Evolutionary conservation across 2,329 filamentous ascomycete genomes (phyloP), one percentile per base, ranked within the genome.

Genomic region (Fusarium vanettenii): DNA sequence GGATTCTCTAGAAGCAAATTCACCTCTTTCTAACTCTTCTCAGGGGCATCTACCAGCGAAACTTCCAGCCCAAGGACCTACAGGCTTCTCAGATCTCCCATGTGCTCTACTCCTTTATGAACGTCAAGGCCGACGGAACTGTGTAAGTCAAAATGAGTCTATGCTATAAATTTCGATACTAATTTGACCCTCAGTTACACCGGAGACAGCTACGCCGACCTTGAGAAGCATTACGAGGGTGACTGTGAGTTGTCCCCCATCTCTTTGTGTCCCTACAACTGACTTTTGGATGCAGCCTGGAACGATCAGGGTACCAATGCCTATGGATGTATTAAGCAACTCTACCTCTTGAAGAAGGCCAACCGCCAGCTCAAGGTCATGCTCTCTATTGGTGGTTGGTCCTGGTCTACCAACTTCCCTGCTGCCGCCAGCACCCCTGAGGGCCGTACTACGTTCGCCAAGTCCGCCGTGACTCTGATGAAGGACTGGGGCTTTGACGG

Each of bases 101-200:
- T 77, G 86, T 97, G 2, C 87, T 97, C 3, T 97, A 90, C 79
- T 89, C 95, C 3, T 98, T 98, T 82, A 93, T 94, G 78, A 95
- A 97, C 79, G 82, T 97, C 20, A 86, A 87, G 10, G 81, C 89
- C 1, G 89, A 92, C 63, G 95, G 95, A 37, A 92, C 94, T 77
- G 93, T 96, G 83, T 92, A 88, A 79, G 87, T 81, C 8, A 16
- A 2, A 14, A 18, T 13, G 3, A 22, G 18, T 27, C 16, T 16
- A 20, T 5, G 10, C 2, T 8, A 4, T 4, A 35, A 29, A 29
- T 18, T 4, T 9, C 5, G n/a, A 14, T 35, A 18, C 63, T 77
- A 33, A 77, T 9, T 4, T 16, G 27, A 27, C 39, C 13, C 11
- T 16, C 33, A 89, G 89, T 11, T 89, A 88, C 79, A 86, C 94